Evolutionary conservation across 257 asterid species (phyloP).

Genomic region (Solanum raphanifolium): DNA sequence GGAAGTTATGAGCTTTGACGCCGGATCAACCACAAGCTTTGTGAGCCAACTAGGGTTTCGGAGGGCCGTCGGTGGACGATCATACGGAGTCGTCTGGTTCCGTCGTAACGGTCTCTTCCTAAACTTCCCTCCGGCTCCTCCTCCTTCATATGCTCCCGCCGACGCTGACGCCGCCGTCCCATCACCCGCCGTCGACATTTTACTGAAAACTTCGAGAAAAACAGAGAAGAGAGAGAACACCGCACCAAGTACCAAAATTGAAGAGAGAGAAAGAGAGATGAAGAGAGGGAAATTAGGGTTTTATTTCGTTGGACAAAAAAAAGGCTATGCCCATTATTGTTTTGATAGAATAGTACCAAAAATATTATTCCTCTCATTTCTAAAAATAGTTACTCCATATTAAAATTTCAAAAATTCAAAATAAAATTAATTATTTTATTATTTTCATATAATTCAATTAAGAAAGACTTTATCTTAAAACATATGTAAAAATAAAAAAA

Average conservation of each 20-base stretch:
- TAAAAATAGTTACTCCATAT: neutral
- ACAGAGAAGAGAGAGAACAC: neutral
- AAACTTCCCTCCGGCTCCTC: constrained; percentile 85
- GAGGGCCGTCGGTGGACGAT: constrained; percentile 47
- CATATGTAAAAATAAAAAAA: no score
- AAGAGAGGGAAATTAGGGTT: constrained; percentile 42
- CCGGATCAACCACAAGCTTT: constrained; percentile 81
- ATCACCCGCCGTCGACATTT: constrained; percentile 68
- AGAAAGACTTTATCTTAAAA: neutral
- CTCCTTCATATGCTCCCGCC: constrained; percentile 20
- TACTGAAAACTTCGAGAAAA: constrained; percentile 4
- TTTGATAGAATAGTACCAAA: neutral
- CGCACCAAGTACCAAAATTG: neutral
- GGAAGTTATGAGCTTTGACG: constrained; percentile 49
- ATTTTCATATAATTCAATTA: neutral
- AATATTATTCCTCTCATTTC: neutral
- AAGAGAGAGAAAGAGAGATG: neutral
- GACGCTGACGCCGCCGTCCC: constrained; percentile 32
- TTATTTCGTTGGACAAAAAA: neutral
- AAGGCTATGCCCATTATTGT: neutral
- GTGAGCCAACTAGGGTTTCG: constrained; percentile 58
- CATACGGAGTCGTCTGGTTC: constrained; percentile 63
- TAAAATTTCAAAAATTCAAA: neutral
- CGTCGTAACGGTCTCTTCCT: constrained; percentile 48
- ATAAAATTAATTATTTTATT: neutral